These are phyloP conservation scores for Chrysoporthe deuterocubensis DNA, from an alignment of 2,329 filamentous ascomycete species.

Conservation along the genomic window DNA sequence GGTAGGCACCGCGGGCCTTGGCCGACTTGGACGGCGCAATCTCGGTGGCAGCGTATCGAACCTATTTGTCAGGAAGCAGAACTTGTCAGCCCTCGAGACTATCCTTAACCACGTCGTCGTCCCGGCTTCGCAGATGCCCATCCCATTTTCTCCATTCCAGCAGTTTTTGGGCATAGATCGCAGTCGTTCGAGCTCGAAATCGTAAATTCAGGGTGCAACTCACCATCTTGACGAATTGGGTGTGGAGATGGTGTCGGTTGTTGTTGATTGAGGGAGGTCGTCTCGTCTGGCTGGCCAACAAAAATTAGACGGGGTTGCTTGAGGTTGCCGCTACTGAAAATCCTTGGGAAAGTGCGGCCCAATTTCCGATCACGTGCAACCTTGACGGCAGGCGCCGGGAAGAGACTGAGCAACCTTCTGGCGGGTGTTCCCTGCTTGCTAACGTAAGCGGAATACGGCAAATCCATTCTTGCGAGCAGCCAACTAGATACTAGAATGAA, in stretches of 20 bases:
- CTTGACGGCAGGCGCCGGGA: constrained; percentile 4
- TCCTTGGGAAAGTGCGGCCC: constrained; percentile 18
- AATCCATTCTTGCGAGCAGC: constrained; percentile 26
- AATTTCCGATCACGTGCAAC: constrained; percentile 10
- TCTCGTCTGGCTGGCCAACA: constrained; percentile 14
- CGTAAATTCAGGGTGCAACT: constrained; percentile 25
- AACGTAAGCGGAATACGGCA: constrained; percentile 21
- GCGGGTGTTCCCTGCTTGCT: background rate
- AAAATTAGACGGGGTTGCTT: constrained; percentile 11
- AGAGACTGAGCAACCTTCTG: background rate
- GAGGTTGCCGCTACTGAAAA: constrained; percentile 13
- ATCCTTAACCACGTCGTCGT: constrained; percentile 6
- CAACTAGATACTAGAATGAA: background rate
- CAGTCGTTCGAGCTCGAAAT: constrained; percentile 20
- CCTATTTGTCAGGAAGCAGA: constrained; percentile 53
- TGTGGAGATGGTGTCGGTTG: constrained; percentile 29
- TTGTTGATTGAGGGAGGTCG: constrained; percentile 27
- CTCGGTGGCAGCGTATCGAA: constrained; percentile 93
- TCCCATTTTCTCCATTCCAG: constrained; percentile 23
- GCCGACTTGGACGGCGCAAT: constrained; percentile 91
- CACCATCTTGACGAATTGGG: constrained; percentile 30
- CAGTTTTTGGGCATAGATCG: constrained; percentile 3
- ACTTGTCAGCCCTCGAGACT: constrained; percentile 22
- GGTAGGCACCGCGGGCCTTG: constrained; percentile 97
- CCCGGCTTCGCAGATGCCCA: constrained; percentile 6